Percentiles rank a stretch among this genome's conserved stretches.
phyloP scores from a whole-genome alignment of 495 filamentous ascomycete species.

The Aspergillus taichungensis region DNA sequence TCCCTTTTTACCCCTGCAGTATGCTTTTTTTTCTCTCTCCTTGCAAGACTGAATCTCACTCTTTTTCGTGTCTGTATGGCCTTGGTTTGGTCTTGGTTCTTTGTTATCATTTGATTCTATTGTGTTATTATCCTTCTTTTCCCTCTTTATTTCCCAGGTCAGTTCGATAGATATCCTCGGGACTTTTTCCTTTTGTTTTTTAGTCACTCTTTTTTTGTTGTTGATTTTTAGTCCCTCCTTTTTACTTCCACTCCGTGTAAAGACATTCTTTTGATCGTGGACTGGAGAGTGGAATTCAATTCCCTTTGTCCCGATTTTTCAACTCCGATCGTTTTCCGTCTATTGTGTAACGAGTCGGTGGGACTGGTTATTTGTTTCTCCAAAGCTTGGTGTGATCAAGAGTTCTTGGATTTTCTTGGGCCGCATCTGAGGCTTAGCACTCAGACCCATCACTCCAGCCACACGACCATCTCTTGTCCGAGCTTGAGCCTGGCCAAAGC shows the following conservation, averaged over 20 bases:
- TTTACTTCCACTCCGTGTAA: too few relatives aligned
- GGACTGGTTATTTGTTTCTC: neutral
- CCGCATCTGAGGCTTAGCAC: conserved; percentile 5
- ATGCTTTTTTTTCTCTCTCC: neutral
- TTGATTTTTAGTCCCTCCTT: too few relatives aligned
- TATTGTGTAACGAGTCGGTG: too few relatives aligned
- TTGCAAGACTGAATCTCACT: neutral
- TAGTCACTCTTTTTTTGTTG: neutral
- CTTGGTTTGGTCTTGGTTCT: neutral
- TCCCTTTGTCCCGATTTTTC: too few relatives aligned
- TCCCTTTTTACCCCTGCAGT: neutral
- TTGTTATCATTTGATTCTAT: conserved; percentile 1
- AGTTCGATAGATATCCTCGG: neutral
- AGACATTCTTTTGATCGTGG: too few relatives aligned
- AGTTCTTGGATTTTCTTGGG: conserved; percentile 2
- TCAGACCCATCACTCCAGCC: conserved; percentile 4
- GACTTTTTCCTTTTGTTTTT: neutral
- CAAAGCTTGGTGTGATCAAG: conserved; percentile 3
- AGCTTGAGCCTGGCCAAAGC: too few relatives aligned
- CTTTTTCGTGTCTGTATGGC: neutral
- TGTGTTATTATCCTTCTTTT: conserved; percentile 1
- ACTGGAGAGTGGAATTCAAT: too few relatives aligned
- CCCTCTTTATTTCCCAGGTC: neutral
- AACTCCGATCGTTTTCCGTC: too few relatives aligned
- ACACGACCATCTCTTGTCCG: neutral